Conservation (phyloP, 2,329 filamentous ascomycete genomes). For the Davidsoniella australis region DNA sequence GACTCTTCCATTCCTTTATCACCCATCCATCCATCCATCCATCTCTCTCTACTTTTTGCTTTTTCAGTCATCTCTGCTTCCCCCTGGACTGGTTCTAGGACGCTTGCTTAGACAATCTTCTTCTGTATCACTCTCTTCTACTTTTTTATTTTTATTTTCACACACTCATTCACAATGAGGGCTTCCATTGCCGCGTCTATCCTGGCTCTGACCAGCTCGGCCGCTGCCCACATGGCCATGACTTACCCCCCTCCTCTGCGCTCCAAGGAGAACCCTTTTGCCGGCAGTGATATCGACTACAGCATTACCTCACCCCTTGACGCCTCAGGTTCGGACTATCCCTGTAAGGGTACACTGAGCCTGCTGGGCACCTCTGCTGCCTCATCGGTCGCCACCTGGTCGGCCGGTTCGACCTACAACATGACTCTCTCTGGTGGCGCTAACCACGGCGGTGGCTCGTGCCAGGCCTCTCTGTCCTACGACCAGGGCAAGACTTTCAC, state of each 20-base stretch:
- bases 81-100: slow-evolving; percentile 6
- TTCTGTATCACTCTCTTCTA: not conserved
- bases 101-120: not conserved
- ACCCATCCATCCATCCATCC: not conserved
- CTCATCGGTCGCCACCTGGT: slow-evolving; percentile 40
- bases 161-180: slow-evolving; percentile 24
- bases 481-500: slow-evolving; percentile 54
- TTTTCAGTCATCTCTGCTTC: not conserved
- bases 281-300: slow-evolving; percentile 42
- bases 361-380: slow-evolving; percentile 32
- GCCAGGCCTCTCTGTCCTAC: slow-evolving; percentile 59
- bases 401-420: slow-evolving; percentile 43
- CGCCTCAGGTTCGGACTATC: slow-evolving; percentile 45
- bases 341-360: slow-evolving; percentile 51
- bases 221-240: slow-evolving; percentile 41
- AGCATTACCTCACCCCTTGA: slow-evolving; percentile 52
- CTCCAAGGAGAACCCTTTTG: slow-evolving; percentile 34
- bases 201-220: slow-evolving; percentile 26
- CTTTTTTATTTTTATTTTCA: not conserved
- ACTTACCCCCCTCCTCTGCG: slow-evolving; percentile 32
- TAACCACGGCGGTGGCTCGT: slow-evolving; percentile 53
- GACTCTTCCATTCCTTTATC: not conserved
- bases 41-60: not conserved
- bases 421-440: slow-evolving; percentile 47
- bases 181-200: slow-evolving; percentile 23